These are phyloP conservation scores for Naegleria gruberi DNA, from an alignment of 208 protist genomes.

Conservation along the genomic window DNA sequence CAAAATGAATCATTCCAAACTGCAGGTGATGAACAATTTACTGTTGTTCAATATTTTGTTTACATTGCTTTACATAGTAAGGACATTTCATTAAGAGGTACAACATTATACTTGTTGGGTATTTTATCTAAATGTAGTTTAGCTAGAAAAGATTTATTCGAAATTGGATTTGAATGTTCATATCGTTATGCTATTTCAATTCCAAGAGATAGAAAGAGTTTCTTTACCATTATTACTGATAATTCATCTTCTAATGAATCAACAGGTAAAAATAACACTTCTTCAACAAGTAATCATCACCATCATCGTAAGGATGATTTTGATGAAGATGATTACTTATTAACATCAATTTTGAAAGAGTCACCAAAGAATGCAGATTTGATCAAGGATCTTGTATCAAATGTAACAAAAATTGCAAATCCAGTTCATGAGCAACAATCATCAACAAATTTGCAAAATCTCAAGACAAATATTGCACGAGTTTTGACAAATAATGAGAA, in stretches of 20 bases:
- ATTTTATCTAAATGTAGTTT: slow-evolving; percentile 15
- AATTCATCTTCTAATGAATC: neutral
- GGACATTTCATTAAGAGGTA: neutral
- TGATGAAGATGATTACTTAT: neutral
- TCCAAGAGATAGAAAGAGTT: neutral
- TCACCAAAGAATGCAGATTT: neutral
- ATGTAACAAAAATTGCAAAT: neutral
- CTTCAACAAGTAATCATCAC: neutral
- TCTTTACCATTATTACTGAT: neutral
- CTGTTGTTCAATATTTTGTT: neutral
- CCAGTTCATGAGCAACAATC: neutral
- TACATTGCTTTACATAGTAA: neutral
- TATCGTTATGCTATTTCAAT: neutral
- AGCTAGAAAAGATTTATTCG: slow-evolving; percentile 3
- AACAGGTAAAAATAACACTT: neutral
- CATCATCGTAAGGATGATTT: too few species aligned
- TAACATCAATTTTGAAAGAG: neutral
- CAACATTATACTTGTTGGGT: neutral
- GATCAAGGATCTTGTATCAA: neutral
- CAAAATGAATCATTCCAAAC: neutral
- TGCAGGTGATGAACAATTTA: neutral
- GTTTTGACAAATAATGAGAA: neutral
- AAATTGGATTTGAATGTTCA: neutral
- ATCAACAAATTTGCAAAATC: neutral
- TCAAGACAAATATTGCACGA: neutral